A percentile compares a stretch with the other conserved stretches of the same genome.
Evolutionary conservation across 208 protist species (phyloP).

Genomic region (Porcisia deanei): DNA sequence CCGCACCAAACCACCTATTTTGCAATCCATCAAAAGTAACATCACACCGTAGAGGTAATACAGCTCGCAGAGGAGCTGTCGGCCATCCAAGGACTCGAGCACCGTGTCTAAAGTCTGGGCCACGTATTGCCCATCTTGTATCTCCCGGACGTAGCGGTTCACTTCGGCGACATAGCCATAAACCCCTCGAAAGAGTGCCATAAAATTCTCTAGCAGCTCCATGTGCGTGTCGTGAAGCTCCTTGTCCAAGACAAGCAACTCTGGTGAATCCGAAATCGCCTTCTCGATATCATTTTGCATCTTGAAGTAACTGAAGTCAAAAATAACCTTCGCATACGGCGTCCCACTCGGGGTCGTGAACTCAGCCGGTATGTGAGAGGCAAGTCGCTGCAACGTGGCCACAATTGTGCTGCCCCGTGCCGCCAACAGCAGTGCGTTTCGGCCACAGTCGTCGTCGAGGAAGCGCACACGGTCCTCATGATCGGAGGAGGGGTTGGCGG

Average conservation of each 20-base stretch:
- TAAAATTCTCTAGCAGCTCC: slow-evolving; percentile 96
- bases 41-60: slow-evolving; percentile 97
- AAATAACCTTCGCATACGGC: slow-evolving; percentile 88
- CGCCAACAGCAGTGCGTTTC: slow-evolving; percentile 91
- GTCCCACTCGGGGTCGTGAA: slow-evolving; percentile 58
- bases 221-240: slow-evolving; percentile 92
- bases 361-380: slow-evolving; percentile 90
- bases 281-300: slow-evolving; percentile 77
- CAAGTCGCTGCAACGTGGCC: slow-evolving; percentile 92
- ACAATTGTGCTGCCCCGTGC: slow-evolving; percentile 93
- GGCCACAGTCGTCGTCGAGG: slow-evolving; percentile 91
- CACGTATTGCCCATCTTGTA: slow-evolving; percentile 90
- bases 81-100: slow-evolving; percentile 93
- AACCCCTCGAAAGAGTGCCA: slow-evolving; percentile 95
- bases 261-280: slow-evolving; percentile 53
- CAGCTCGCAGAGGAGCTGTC: slow-evolving; percentile 95
- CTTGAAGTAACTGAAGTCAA: slow-evolving; percentile 95
- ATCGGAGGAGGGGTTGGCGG: background rate
- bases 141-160: slow-evolving; percentile 90
- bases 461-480: slow-evolving; percentile 44
- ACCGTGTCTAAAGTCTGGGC: slow-evolving; percentile 93
- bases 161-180: slow-evolving; percentile 95
- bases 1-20: slow-evolving; percentile 92
- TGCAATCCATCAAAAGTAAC: slow-evolving; percentile 94
- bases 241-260: slow-evolving; percentile 73